Percentiles rank a stretch among this genome's conserved stretches.
phyloP scores from a whole-genome alignment of 768 basidiomycete species.

The Pilatotrama ljubarskyi region DNA sequence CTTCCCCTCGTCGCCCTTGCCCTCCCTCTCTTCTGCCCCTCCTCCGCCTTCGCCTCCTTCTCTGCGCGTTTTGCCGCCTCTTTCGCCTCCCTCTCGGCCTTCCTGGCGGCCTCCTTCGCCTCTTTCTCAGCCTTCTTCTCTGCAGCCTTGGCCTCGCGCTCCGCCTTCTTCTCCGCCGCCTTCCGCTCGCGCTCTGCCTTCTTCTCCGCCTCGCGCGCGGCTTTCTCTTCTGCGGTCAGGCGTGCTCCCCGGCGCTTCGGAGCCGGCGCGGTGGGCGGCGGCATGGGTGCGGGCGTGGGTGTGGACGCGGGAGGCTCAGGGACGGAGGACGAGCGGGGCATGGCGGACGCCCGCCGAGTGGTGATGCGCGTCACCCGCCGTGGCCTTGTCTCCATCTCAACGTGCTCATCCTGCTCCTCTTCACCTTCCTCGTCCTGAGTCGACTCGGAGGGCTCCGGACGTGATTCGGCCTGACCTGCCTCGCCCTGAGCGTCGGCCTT shows the following conservation, averaged over 20 bases:
- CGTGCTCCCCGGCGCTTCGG: slow-evolving; percentile 26
- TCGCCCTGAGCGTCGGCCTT: background rate
- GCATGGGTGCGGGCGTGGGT: slow-evolving; percentile 10
- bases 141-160: slow-evolving; percentile 20
- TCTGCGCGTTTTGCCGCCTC: slow-evolving; percentile 15
- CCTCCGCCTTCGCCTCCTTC: slow-evolving; percentile 16
- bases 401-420: background rate
- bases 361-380: slow-evolving; percentile 15
- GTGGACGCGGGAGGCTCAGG: background rate
- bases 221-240: slow-evolving; percentile 28
- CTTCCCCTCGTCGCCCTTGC: background rate
- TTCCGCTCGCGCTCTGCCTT: slow-evolving; percentile 18
- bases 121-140: slow-evolving; percentile 19
- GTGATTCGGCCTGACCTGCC: background rate
- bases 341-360: slow-evolving; percentile 2
- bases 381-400: background rate
- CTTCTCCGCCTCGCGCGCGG: slow-evolving; percentile 21
- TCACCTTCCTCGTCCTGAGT: background rate
- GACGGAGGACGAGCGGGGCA: background rate
- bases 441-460: background rate
- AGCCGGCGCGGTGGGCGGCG: slow-evolving; percentile 2
- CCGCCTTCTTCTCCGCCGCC: slow-evolving; percentile 21
- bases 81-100: slow-evolving; percentile 23
- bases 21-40: slow-evolving; percentile 9
- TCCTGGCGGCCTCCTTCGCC: slow-evolving; percentile 14